These are phyloP conservation scores for Neofusicoccum parvum DNA, from an alignment of 2,329 filamentous ascomycete species.

Conservation along the genomic window DNA sequence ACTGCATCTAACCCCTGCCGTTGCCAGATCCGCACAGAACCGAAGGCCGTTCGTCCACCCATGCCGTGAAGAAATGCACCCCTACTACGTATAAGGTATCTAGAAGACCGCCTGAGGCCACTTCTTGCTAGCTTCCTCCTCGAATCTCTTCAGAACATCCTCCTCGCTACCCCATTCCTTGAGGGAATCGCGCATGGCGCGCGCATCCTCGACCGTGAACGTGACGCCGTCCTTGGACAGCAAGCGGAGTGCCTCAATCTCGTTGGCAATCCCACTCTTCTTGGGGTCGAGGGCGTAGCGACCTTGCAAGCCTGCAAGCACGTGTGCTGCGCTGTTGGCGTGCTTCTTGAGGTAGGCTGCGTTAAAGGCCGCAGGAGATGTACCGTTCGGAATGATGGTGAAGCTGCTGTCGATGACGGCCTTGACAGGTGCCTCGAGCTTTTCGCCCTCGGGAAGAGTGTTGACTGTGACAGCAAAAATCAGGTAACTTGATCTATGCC, in stretches of 20 bases:
- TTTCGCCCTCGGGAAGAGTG: conserved; percentile 53
- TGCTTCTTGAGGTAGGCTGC: conserved; percentile 65
- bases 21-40: too few relatives aligned
- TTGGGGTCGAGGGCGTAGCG: conserved; percentile 63
- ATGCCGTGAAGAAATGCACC: background rate
- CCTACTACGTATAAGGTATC: background rate
- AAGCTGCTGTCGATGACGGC: conserved; percentile 73
- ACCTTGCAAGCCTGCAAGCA: conserved; percentile 64
- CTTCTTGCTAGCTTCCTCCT: conserved; percentile 38
- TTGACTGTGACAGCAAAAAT: conserved; percentile 27
- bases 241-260: conserved; percentile 40
- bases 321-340: conserved; percentile 62
- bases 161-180: conserved; percentile 54
- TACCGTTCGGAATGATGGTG: conserved; percentile 57
- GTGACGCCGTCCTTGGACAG: conserved; percentile 51
- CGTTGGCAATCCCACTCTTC: conserved; percentile 46
- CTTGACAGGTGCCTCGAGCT: conserved; percentile 59
- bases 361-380: conserved; percentile 66
- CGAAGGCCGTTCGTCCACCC: background rate
- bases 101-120: conserved; percentile 40
- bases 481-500: conserved; percentile 41
- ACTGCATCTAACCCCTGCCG: too few relatives aligned
- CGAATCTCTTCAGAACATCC: conserved; percentile 54
- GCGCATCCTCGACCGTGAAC: conserved; percentile 59
- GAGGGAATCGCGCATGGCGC: conserved; percentile 55